Conservation (phyloP, 1,284 basidiomycete species). For the Ustilago sp. region DNA sequence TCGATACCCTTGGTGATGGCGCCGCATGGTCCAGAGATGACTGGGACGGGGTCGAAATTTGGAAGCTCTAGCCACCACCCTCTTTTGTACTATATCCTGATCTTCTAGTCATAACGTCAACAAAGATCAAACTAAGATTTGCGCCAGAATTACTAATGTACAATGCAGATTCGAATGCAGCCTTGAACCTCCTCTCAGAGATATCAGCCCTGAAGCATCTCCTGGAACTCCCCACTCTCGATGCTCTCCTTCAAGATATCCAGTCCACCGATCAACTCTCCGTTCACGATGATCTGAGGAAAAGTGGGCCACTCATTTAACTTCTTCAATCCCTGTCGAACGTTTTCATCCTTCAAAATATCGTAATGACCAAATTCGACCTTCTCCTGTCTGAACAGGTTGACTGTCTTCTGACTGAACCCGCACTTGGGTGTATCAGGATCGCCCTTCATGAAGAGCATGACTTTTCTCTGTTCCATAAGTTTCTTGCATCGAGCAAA, state of each 20-base stretch:
- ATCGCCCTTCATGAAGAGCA: constrained; percentile 98
- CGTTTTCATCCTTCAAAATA: constrained; percentile 79
- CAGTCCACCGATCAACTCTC: constrained; percentile 80
- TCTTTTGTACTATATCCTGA: neutral
- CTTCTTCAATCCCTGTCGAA: constrained; percentile 83
- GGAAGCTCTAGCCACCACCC: constrained; percentile 72
- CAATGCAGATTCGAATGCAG: constrained; percentile 9
- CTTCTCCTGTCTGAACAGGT: constrained; percentile 75
- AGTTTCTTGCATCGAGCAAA: constrained; percentile 75
- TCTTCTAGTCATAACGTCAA: neutral
- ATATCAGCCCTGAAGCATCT: constrained; percentile 72
- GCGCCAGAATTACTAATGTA: constrained; percentile 29
- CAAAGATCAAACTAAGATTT: constrained; percentile 3
- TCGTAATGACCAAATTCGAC: constrained; percentile 80
- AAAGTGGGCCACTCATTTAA: constrained; percentile 84
- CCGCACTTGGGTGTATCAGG: constrained; percentile 80
- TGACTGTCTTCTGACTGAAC: constrained; percentile 80
- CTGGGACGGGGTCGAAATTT: constrained; percentile 82
- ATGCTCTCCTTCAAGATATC: constrained; percentile 71
- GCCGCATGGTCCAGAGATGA: constrained; percentile 75
- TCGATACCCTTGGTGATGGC: constrained; percentile 74
- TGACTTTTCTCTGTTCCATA: constrained; percentile 78
- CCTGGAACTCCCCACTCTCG: constrained; percentile 76
- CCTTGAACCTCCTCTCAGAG: neutral
- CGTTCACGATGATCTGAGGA: constrained; percentile 78